Evolutionary conservation across 352 stramenopile species (phyloP).

Genomic region (Pythium dissimile): DNA sequence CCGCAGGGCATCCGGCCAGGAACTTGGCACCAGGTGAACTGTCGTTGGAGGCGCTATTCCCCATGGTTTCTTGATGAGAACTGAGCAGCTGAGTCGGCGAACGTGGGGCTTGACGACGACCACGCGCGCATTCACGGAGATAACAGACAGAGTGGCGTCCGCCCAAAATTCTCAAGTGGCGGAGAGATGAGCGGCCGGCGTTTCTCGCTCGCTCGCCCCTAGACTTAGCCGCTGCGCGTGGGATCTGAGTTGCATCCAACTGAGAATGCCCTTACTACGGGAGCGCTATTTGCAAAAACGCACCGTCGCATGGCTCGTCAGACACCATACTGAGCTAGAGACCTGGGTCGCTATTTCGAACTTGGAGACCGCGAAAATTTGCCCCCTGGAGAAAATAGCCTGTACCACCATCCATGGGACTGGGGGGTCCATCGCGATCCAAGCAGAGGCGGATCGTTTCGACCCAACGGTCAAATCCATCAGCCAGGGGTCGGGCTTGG

Average conservation of each 20-base stretch:
- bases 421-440: no score
- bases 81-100: neutral
- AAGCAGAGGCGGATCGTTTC: no score
- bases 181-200: neutral
- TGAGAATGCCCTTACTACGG: no score
- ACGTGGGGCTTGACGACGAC: neutral
- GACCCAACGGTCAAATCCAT: neutral
- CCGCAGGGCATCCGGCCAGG: conserved; percentile 55
- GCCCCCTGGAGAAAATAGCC: conserved; percentile 13
- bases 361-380: neutral
- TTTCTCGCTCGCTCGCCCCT: neutral
- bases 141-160: neutral
- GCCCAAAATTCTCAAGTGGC: conserved; percentile 16
- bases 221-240: neutral
- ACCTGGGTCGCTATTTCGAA: conserved; percentile 20
- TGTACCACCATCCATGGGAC: conserved; percentile 10
- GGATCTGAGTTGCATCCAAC: neutral
- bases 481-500: conserved; percentile 3
- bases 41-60: conserved; percentile 37
- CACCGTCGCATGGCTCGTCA: neutral
- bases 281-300: conserved; percentile 13
- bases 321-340: neutral
- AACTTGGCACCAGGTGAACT: conserved; percentile 32
- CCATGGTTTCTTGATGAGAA: conserved; percentile 51
- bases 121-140: neutral